These are phyloP conservation scores for Erythrobasidium yunnanense DNA, from an alignment of 768 basidiomycete species.

Conservation along the genomic window DNA sequence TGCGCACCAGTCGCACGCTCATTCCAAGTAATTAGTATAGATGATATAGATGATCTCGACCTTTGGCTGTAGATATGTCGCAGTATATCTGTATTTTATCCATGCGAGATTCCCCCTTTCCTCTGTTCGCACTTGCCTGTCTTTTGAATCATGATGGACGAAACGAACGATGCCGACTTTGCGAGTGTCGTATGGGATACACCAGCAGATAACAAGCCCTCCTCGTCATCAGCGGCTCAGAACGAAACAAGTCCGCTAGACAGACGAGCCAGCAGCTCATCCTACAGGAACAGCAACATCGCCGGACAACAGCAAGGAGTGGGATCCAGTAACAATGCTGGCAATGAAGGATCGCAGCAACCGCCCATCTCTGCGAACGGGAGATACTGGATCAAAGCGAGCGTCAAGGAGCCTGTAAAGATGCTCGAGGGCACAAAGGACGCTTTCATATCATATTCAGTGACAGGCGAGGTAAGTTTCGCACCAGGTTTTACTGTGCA, in stretches of 20 bases:
- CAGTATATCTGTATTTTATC: not conserved
- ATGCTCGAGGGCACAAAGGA: constrained; percentile 96
- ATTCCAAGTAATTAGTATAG: not conserved
- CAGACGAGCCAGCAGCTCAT: constrained; percentile 40
- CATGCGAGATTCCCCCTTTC: too few species aligned
- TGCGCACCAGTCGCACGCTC: constrained; percentile 9
- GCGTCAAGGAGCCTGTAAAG: constrained; percentile 82
- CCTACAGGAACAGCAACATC: too few species aligned
- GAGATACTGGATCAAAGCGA: constrained; percentile 47
- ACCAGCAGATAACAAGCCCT: not conserved
- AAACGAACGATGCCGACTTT: constrained; percentile 60
- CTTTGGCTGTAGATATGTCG: not conserved
- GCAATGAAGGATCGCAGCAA: not conserved
- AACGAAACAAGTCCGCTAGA: constrained; percentile 24
- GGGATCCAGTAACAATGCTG: not conserved
- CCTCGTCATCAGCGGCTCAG: not conserved
- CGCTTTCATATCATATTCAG: constrained; percentile 86
- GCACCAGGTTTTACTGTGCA: not conserved
- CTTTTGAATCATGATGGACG: constrained; percentile 6
- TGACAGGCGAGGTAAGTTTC: constrained; percentile 64
- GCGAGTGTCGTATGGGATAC: constrained; percentile 84
- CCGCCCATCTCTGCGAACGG: not conserved
- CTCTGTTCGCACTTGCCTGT: not conserved
- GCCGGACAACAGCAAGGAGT: too few species aligned
- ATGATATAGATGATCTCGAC: not conserved